Evolutionary conservation across 176 grass and related monocot species (phyloP).

Genomic region (Dendrocalamus sinicus): DNA sequence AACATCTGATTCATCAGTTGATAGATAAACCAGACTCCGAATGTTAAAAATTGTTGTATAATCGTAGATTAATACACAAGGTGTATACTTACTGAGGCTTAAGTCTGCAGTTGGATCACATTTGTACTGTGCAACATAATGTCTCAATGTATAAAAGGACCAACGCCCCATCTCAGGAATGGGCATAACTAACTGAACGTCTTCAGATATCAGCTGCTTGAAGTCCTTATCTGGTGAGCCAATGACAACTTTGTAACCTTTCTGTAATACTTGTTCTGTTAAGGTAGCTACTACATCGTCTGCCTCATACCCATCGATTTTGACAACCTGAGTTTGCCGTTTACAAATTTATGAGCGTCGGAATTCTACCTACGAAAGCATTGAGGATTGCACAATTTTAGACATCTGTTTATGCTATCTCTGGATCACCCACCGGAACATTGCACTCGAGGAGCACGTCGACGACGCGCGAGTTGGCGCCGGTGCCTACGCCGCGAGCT

Average conservation of each 20-base stretch:
- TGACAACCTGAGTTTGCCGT: slow-evolving; percentile 65
- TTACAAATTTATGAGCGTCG: background rate
- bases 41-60: background rate
- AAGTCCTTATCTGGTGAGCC: slow-evolving; percentile 94
- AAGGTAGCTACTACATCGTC: slow-evolving; percentile 92
- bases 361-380: slow-evolving; percentile 17
- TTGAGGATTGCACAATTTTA: background rate
- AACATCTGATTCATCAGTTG: slow-evolving; percentile 3
- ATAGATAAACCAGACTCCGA: background rate
- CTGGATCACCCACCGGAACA: slow-evolving; percentile 54
- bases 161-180: slow-evolving; percentile 85
- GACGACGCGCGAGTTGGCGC: slow-evolving; percentile 57
- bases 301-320: slow-evolving; percentile 80
- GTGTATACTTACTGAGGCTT: slow-evolving; percentile 85
- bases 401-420: background rate
- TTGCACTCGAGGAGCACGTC: slow-evolving; percentile 72
- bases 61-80: background rate
- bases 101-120: slow-evolving; percentile 85
- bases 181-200: slow-evolving; percentile 87
- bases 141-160: slow-evolving; percentile 89
- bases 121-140: slow-evolving; percentile 88
- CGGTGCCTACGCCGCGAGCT: slow-evolving; percentile 45
- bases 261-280: slow-evolving; percentile 67
- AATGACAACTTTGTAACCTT: slow-evolving; percentile 68
- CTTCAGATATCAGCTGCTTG: slow-evolving; percentile 89